Base-by-base conservation (phyloP, 2,329 filamentous ascomycete genomes). In the Phoma sp. region DNA sequence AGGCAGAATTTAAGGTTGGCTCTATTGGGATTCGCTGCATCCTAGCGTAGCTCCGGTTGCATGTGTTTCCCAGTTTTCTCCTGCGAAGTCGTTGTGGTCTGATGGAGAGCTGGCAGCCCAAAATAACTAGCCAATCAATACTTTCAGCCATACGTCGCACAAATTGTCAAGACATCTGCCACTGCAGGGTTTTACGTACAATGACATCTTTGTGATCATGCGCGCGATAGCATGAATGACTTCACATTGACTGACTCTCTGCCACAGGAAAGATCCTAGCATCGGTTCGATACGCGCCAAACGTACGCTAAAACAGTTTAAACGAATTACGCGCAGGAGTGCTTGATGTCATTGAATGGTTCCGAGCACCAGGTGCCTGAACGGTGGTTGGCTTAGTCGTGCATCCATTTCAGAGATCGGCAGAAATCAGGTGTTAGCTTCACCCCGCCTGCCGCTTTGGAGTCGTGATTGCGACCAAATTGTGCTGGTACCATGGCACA, bases 261-360 rank as follows among this genome's bases (percentile, higher is more conserved):
- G 4, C 26, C 17, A 29, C 33, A 45, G 9, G 17, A 39, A 15
- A 33, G 20, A 49, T 28, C 21, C 42, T 33, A 48, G 37, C 32
- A 17, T 29, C 36, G 32, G 36, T 36, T 47, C 38, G 37, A 53
- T 33, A 18, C 21, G 39, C 34, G 33, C 39, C 45, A 40, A 48
- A 54, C 28, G 51, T 46, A 49, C 51, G 51, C 51, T 54, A 53
- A 3, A 3, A 30, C n/a, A 18, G 5, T n/a, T 28, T 47, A 53
- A n/a, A 28, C 51, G 51, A 48, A 54, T 46, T 54, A 49, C 45
- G 39, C 39, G 45, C 51, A 54, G 51, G 17, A 46, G 39, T 32
- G 39, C 28, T 40, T 54, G 51, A 54, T 54, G 45, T 49, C 38
- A 53, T 43, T 26, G 43, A 15, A 36, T 18, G 21, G 34, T 45